Base-by-base conservation (phyloP, 257 asterid genomes). In the Plantago major region DNA sequence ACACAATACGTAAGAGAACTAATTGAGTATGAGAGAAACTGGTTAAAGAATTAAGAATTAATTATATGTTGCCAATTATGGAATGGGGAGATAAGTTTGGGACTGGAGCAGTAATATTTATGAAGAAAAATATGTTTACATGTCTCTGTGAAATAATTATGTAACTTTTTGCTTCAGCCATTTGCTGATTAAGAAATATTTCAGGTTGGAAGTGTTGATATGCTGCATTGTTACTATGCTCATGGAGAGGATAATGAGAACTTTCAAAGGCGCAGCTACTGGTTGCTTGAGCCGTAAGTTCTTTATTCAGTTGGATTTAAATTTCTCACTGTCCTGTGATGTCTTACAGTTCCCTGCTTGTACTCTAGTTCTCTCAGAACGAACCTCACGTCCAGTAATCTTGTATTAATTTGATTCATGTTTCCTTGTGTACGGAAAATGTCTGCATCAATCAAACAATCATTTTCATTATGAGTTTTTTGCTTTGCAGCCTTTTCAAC, bases 201-300 rank as follows among this genome's bases (percentile, higher is more conserved):
- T 74, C 78, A 92, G 99, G 97, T 92, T 49, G 99, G 97, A 77
- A 92, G 99, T 74, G 75, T 92, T 76, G 99, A 92, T 70, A 83
- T 77, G 96, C 78, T 92, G 71, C 95, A 92, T 76, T 92, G 99
- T 78, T 92, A 92, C 74, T 92, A 92, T 80, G 99, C 99, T 55
- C 99, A 92, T 74, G 99, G 99, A 46, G 99, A 89, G 79, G 97
- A 92, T 22, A 81, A 91, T 57, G 96, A 86, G 74, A 84, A 73
- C 74, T 86, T 92, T 76, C 99, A 92, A 77, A 86, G 99, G 76
- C 95, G 97, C 63, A 79, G 99, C 81, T 92, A 92, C 76, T 92
- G 99, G 99, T 74, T 92, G 85, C 99, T 92, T 71, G 99, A 92
- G 78, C 82, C 76, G 99, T 92, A 77, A 79, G 99, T 86, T 45